A percentile compares a stretch with the other conserved stretches of the same genome.
Evolutionary conservation across 257 asterid species (phyloP).

Genomic region (Gentiana dahurica): DNA sequence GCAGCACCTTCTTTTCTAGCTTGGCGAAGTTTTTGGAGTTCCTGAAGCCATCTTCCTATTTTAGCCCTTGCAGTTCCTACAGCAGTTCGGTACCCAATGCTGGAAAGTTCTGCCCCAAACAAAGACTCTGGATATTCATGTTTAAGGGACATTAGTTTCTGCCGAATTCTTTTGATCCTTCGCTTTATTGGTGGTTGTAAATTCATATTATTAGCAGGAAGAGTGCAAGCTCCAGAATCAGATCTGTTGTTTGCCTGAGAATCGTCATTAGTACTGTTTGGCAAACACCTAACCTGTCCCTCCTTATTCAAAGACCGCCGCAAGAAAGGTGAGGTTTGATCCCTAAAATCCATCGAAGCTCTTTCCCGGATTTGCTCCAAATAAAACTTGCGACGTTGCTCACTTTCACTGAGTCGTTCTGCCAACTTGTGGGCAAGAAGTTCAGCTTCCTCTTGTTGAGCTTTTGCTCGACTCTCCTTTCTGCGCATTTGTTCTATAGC

Average conservation of each 20-base stretch:
- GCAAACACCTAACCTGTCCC: slow-evolving; percentile 47
- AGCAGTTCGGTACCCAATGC: slow-evolving; percentile 78
- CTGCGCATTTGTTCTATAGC: slow-evolving; percentile 87
- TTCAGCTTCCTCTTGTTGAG: slow-evolving; percentile 96
- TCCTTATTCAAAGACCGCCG: slow-evolving; percentile 75
- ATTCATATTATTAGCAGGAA: slow-evolving; percentile 33
- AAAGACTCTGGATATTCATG: slow-evolving; percentile 86
- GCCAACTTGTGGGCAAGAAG: slow-evolving; percentile 93
- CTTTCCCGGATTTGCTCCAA: slow-evolving; percentile 95
- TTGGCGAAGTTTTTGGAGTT: slow-evolving; percentile 91
- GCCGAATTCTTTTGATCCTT: slow-evolving; percentile 80
- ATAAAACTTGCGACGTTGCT: slow-evolving; percentile 85
- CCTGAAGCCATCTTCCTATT: slow-evolving; percentile 90
- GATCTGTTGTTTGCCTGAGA: slow-evolving; percentile 34
- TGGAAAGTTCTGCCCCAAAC: slow-evolving; percentile 58
- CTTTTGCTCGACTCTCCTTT: slow-evolving; percentile 91
- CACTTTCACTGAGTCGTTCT: slow-evolving; percentile 92
- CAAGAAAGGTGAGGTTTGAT: slow-evolving; percentile 91
- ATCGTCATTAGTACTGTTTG: slow-evolving; percentile 48
- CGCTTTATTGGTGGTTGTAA: slow-evolving; percentile 64
- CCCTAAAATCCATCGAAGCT: slow-evolving; percentile 98
- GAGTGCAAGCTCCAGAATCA: slow-evolving; percentile 32
- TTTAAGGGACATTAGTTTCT: slow-evolving; percentile 88
- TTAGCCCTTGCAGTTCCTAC: slow-evolving; percentile 84
- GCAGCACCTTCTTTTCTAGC: slow-evolving; percentile 96